Base-by-base conservation (phyloP, 352 stramenopile genomes). In the Globisporangium cederbergense region DNA sequence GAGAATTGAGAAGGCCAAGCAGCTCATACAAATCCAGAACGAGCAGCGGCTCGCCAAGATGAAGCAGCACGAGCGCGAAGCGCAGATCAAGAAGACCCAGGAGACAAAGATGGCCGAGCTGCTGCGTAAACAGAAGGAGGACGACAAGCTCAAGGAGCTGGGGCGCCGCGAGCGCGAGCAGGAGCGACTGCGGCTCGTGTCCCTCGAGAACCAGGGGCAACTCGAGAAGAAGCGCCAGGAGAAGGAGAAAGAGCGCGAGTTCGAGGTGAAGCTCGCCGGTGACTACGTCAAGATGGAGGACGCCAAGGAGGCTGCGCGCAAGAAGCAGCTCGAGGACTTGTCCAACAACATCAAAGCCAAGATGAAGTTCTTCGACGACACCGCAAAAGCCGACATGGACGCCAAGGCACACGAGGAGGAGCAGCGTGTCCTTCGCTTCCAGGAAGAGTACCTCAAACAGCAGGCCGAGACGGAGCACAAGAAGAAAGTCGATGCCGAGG, bases 291-390 rank as follows among this genome's bases (percentile, higher is more conserved):
- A 73, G 5, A 90, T 90, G 80, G 86, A 94, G 71, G 70, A 89
- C 32, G 71, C 66, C 30, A 92, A 91, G 67, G 86, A 94, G 18
- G 72, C 73, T 1, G 67, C 77, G 22, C 81, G 83, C 14, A 73
- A 72, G 49, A 74, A 87, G 60, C 78, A 90, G 49, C 75, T 94
- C 25, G 83, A 90, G 34, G 80, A 78, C n/a, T 75, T 94, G 74
- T 76, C 76, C 4, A 78, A 74, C 47, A 89, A 81, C 56, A 88
- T 94, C 68, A 86, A 90, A 66, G 81, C 79, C 54, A 86, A 86
- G 57, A 94, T 92, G 86, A 91, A 92, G 65, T 87, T 91, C 63
- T 94, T 91, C 40, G 80, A 81, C 58, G 83, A 94, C 68, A 94
- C 86, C 3, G 72, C 83, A 32, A 92, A 90, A 28, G 83, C 78